Conservation (phyloP, 257 asterid genomes). For the Solanum ossicruentum region DNA sequence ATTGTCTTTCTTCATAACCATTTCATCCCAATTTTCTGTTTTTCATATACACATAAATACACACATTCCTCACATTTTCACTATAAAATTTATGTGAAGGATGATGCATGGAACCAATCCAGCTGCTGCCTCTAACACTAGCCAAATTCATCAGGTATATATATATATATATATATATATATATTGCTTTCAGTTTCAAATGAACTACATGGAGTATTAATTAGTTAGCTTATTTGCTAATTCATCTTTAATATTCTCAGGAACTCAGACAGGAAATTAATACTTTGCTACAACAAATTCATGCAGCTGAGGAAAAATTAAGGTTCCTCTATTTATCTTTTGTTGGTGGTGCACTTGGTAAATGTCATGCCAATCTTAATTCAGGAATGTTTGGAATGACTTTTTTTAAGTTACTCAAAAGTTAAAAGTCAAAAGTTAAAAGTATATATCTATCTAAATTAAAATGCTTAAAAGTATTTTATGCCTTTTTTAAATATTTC, state of each 20-base stretch:
- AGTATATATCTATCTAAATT: too few relatives aligned
- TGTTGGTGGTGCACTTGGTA: neutral
- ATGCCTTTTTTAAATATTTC: too few relatives aligned
- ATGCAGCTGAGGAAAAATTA: conserved; percentile 3
- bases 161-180: neutral
- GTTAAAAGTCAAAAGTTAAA: too few relatives aligned
- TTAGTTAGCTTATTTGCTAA: neutral
- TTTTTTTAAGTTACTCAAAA: too few relatives aligned
- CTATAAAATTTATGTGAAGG: neutral
- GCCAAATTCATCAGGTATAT: neutral
- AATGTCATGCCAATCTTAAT: neutral
- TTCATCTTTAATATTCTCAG: neutral
- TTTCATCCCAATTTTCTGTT: neutral
- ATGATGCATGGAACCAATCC: neutral
- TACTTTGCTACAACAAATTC: conserved; percentile 1
- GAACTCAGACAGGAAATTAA: neutral
- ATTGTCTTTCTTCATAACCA: neutral
- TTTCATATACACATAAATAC: neutral
- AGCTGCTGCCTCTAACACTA: neutral
- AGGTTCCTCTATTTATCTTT: neutral
- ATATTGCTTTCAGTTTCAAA: neutral
- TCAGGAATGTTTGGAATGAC: too few relatives aligned
- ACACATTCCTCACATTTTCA: neutral
- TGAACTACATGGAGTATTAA: neutral
- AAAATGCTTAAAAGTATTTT: too few relatives aligned